Evolutionary conservation across 768 basidiomycete species (phyloP), one percentile per base, ranked within the genome.

Genomic region (Suillus clintonianus): DNA sequence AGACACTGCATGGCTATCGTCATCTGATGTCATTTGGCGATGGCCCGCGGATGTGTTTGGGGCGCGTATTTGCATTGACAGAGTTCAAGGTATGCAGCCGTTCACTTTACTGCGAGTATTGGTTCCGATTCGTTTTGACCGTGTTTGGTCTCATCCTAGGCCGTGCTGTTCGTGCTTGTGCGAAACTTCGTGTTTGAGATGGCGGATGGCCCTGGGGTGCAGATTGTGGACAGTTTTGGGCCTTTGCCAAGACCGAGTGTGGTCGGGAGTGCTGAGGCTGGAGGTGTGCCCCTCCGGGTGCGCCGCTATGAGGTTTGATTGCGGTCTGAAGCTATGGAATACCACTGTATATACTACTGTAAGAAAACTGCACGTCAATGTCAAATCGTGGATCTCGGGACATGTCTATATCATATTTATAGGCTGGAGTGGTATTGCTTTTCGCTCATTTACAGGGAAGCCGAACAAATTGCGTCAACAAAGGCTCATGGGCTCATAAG

Each of bases 1-100:
- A 76, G 37, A 75, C 75, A 36, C 67, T 80, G 45, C 76, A 76
- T 42, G 77, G 79, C 2, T 74, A 78, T 39, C 69, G 73, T 19
- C 82, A 83, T 43, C 60, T 83, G 2, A 71, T 81, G 61, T 81
- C 80, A 0, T 84, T 84, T 64, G 67, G 75, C 2, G 82, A 84
- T 61, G 83, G 83, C 1, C 78, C 80, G 4, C 71, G 81, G 39
- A 76, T 71, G n/a, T 85, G 83, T 64, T 71, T 83, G 13, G 83
- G 83, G 17, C 79, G 76, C 41, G 69, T 69, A 15, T 83, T 83
- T 62, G 80, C 82, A 3, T 60, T 81, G 24, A 73, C 77, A 0
- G 77, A 80, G 63, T 71, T 81, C 64, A 82, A 82, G 77, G 81
- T 81, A 8, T 17, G 55, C 30, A 19, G 37, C 9, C 37, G 36